Percentiles rank a stretch among this genome's conserved stretches.
phyloP scores from a whole-genome alignment of 2,329 filamentous ascomycete species.

The Trichoderma citrinoviride region DNA sequence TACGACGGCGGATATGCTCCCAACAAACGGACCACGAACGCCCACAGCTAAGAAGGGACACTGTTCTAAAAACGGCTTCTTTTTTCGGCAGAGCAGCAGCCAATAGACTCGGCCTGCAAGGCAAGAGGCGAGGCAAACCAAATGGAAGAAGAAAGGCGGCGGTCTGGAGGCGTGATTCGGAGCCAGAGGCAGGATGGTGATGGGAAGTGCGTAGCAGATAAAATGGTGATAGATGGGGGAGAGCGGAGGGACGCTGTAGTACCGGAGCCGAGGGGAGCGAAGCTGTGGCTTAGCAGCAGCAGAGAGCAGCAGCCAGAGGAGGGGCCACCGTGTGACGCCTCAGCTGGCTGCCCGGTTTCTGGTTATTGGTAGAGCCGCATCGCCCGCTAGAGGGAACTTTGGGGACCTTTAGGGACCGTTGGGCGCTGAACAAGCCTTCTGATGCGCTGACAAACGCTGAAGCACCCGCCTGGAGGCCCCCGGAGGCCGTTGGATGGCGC shows the following conservation, averaged over 20 bases:
- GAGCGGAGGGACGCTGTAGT: not conserved
- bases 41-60: too few relatives aligned
- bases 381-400: not conserved
- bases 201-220: too few relatives aligned
- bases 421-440: not conserved
- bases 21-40: too few relatives aligned
- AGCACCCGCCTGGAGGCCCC: not conserved
- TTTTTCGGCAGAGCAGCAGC: not conserved
- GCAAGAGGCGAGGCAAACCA: not conserved
- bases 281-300: not conserved
- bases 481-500: not conserved
- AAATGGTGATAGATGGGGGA: slow-evolving; percentile 7
- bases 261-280: not conserved
- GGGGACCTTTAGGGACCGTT: not conserved
- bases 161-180: not conserved
- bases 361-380: slow-evolving; percentile 18
- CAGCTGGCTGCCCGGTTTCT: not conserved
- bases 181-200: not conserved
- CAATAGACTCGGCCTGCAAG: not conserved
- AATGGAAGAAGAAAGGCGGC: not conserved
- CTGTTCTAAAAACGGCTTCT: not conserved
- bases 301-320: not conserved
- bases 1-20: not conserved
- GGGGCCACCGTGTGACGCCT: slow-evolving; percentile 9
- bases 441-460: too few relatives aligned